Base-by-base conservation (phyloP, 2,329 filamentous ascomycete genomes). In the Fusarium tjaetaba region DNA sequence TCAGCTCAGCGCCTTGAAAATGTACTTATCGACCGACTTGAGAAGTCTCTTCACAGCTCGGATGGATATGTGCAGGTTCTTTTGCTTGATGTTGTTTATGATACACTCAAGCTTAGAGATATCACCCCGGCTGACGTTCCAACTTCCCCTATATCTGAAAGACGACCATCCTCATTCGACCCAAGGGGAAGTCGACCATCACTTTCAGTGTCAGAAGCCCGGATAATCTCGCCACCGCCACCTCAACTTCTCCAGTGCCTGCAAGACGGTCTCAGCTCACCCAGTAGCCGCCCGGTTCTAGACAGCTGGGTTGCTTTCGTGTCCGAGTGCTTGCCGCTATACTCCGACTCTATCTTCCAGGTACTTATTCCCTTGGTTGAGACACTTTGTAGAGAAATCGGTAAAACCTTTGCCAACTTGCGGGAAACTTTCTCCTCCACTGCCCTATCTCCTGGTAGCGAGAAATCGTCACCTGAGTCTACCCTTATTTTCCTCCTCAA, bases 231-330 rank as follows among this genome's bases (percentile, higher is more conserved):
- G 22, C 56, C 91, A 7, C 93, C 94, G 26, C 91, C 93, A 6
- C 84, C 90, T 22, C 85, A 91, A 41, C 83, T 99, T n/a, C 88
- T 96, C n/a, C 92, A 93, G 71, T 97, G 94, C 79, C 86, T 99
- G 18, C 91, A 94, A 69, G 90, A 91, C 51, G 96, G 95, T 1
- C 91, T 99, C 56, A 91, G 93, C 61, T 93, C 94, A 7, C 80
- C 88, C 6, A 91, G 87, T 60, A 95, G 94, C 74, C 91, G 94
- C 10, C 86, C 91, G 14, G 92, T 97, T 11, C 85, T 99, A 41
- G 95, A 98, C 77, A 95, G 94, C 79, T 99, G 97, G 97, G 91
- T 98, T 15, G 87, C 89, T 36, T 95, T 99, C 75, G 86, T 99
- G 13, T 89, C 91, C 9, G 93, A 96, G 79, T 94, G 94, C 49